Evolutionary conservation across 108 stramenopile species (phyloP).

Genomic region (Conticribra guillardii): DNA sequence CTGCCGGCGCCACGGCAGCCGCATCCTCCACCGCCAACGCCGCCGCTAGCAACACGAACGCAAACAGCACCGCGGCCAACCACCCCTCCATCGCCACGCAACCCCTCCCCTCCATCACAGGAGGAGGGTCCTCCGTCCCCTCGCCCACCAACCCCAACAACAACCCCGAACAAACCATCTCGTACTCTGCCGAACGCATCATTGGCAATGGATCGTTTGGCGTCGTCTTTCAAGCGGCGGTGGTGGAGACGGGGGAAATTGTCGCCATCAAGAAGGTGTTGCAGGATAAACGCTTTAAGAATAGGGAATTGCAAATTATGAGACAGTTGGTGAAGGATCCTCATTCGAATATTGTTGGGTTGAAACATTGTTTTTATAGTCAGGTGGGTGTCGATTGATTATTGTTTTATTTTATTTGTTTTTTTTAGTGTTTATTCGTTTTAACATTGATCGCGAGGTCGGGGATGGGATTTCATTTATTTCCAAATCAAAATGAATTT

Average conservation of each 20-base stretch:
- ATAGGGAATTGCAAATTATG: slow-evolving; percentile 99
- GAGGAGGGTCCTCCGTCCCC: not conserved
- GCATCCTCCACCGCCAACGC: not conserved
- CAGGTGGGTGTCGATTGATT: slow-evolving; percentile 70
- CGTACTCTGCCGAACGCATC: slow-evolving; percentile 96
- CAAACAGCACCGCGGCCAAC: not conserved
- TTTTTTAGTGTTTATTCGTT: slow-evolving; percentile 8
- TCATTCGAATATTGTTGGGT: slow-evolving; percentile 94
- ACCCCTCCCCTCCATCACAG: not conserved
- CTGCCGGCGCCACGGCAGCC: not conserved
- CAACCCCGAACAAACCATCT: slow-evolving; percentile 72
- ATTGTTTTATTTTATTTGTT: not conserved
- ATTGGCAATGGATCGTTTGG: slow-evolving; percentile 99
- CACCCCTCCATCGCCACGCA: not conserved
- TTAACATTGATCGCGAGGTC: no score
- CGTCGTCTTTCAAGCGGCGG: slow-evolving; percentile 96
- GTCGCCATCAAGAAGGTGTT: slow-evolving; percentile 97
- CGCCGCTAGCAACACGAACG: not conserved
- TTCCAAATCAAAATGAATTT: no score
- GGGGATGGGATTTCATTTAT: no score
- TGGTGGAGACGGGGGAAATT: slow-evolving; percentile 95
- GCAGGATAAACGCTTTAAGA: slow-evolving; percentile 99
- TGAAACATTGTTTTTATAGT: slow-evolving; percentile 98
- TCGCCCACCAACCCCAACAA: slow-evolving; percentile 1
- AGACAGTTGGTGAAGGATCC: slow-evolving; percentile 93